Conservation (phyloP, 352 stramenopile species). For the Phytophthora tentaculata region DNA sequence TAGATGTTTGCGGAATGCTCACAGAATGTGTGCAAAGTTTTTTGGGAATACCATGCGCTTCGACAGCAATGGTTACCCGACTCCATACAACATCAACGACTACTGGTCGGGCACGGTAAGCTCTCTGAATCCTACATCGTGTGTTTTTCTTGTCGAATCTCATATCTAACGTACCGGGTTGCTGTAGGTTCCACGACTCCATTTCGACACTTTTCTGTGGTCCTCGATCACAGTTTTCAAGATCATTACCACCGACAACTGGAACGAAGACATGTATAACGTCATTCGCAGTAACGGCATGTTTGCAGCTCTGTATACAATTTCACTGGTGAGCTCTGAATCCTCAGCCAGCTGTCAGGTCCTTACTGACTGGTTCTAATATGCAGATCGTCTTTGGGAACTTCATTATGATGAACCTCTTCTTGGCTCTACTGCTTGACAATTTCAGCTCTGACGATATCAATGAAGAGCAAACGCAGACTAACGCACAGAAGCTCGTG, state of each 20-base stretch:
- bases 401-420: constrained; percentile 95
- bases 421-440: constrained; percentile 92
- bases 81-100: constrained; percentile 42
- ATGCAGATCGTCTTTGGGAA: constrained; percentile 86
- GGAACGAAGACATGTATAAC: constrained; percentile 95
- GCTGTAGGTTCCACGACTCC: constrained; percentile 69
- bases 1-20: too few relatives aligned
- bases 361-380: too few relatives aligned
- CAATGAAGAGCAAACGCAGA: constrained; percentile 52
- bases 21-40: too few relatives aligned
- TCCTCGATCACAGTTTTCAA: constrained; percentile 90
- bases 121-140: too few relatives aligned
- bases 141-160: neutral
- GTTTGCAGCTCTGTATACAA: constrained; percentile 75
- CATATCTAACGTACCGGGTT: too few relatives aligned
- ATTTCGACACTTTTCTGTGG: constrained; percentile 90
- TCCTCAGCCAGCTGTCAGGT: neutral
- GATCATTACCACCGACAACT: constrained; percentile 94
- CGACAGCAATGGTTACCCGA: constrained; percentile 73
- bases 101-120: constrained; percentile 70
- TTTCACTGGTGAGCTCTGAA: constrained; percentile 61
- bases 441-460: constrained; percentile 84
- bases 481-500: constrained; percentile 46
- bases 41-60: constrained; percentile 95
- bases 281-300: constrained; percentile 78